Conservation (phyloP, 2,329 filamentous ascomycete genomes). For the Aureobasidium sp. region DNA sequence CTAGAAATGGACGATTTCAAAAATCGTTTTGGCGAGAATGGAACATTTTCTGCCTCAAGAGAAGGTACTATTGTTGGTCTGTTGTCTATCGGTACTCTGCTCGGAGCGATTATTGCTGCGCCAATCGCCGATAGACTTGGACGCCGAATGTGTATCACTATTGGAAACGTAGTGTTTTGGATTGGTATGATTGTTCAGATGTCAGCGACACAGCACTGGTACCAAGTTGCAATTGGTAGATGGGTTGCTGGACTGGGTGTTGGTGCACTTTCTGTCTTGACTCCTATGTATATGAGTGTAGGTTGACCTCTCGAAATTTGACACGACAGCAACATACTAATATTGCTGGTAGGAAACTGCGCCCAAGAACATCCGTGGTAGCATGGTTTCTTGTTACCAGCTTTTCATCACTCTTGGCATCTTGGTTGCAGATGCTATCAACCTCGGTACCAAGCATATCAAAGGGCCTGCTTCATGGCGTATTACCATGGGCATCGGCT, state of each 20-base stretch:
- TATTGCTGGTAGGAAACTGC: conserved; percentile 46
- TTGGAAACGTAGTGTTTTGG: conserved; percentile 55
- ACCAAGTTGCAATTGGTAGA: conserved; percentile 58
- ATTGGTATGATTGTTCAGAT: conserved; percentile 61
- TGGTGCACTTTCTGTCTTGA: conserved; percentile 56
- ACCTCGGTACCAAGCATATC: conserved; percentile 52
- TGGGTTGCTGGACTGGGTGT: conserved; percentile 61
- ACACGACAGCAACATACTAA: conserved; percentile 29
- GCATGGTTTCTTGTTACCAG: conserved; percentile 59
- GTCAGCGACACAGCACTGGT: conserved; percentile 50
- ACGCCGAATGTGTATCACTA: conserved; percentile 55
- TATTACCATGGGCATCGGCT: conserved; percentile 55
- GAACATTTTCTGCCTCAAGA: conserved; percentile 50
- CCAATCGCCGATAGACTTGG: conserved; percentile 56
- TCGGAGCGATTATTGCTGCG: conserved; percentile 53
- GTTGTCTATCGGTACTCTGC: conserved; percentile 50
- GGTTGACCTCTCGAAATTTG: neutral
- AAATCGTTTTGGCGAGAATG: conserved; percentile 46
- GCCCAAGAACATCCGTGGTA: conserved; percentile 56
- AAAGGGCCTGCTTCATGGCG: conserved; percentile 51
- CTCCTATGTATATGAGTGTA: conserved; percentile 58
- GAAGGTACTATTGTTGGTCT: conserved; percentile 59
- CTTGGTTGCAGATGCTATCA: conserved; percentile 44
- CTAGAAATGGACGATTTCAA: conserved; percentile 31
- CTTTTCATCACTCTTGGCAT: conserved; percentile 64